A percentile compares a stretch with the other conserved stretches of the same genome.
These are phyloP conservation scores for Gossypium thurberi DNA, from an alignment of 345 rosid genomes.

Conservation along the genomic window DNA sequence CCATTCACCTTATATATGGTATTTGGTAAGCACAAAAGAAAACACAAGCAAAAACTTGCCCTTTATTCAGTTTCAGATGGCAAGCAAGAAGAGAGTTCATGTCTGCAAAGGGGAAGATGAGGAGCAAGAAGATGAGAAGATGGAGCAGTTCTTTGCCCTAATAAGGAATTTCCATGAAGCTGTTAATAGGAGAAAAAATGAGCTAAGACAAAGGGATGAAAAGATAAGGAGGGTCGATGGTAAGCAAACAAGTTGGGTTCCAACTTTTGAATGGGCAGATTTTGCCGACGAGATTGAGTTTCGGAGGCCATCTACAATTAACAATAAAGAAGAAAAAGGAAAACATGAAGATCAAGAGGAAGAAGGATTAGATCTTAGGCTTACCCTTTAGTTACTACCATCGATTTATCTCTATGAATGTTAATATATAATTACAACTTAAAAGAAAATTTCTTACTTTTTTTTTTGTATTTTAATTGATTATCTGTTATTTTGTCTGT, in stretches of 20 bases:
- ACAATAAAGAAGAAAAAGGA: not conserved
- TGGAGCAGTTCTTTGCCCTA: constrained; percentile 15
- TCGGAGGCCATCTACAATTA: not conserved
- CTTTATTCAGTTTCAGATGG: constrained; percentile 12
- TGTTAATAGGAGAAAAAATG: not conserved
- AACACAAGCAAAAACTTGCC: too few relatives aligned
- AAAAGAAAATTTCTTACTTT: too few relatives aligned
- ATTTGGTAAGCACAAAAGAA: too few relatives aligned
- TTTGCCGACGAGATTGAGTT: constrained; percentile 1
- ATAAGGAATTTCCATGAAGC: constrained; percentile 6
- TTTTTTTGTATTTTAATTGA: too few relatives aligned
- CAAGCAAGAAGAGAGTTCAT: not conserved
- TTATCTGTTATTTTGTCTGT: too few relatives aligned
- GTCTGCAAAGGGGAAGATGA: not conserved
- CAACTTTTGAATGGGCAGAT: constrained; percentile 4
- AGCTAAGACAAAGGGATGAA: not conserved
- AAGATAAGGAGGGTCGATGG: not conserved
- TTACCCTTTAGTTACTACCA: not conserved
- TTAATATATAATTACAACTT: too few relatives aligned
- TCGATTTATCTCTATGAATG: too few relatives aligned
- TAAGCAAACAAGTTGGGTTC: constrained; percentile 5
- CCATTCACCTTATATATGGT: too few relatives aligned
- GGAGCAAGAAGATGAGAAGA: constrained; percentile 20
- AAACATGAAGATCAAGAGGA: not conserved
- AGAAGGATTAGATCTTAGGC: constrained; percentile 6